phyloP scores from a whole-genome alignment of 306 rosid genomes.

The Inga laurina region DNA sequence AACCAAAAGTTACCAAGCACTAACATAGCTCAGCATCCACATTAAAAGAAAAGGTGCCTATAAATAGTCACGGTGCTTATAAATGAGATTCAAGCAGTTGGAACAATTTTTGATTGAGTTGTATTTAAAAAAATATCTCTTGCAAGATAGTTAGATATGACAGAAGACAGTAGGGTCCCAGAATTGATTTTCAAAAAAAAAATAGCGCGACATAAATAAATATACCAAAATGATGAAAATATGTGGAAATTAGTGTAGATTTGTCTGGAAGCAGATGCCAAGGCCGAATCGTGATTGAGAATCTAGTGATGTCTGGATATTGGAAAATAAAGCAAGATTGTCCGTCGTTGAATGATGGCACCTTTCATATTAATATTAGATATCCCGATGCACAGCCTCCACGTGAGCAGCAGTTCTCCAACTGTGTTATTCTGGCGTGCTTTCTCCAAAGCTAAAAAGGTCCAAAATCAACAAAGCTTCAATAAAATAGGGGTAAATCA shows the following conservation, averaged over 20 bases:
- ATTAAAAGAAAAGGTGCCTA: not conserved
- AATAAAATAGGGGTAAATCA: too few relatives aligned
- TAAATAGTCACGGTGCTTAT: not conserved
- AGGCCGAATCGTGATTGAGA: constrained; percentile 22
- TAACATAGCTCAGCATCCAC: not conserved
- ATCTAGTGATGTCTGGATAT: not conserved
- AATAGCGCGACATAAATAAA: not conserved
- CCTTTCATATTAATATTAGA: not conserved
- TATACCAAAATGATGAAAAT: not conserved
- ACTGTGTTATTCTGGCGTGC: not conserved
- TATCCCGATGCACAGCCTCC: not conserved
- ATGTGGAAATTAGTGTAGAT: not conserved
- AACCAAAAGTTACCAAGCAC: not conserved
- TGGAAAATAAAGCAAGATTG: not conserved
- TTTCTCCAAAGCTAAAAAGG: too few relatives aligned
- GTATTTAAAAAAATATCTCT: not conserved
- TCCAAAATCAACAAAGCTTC: too few relatives aligned
- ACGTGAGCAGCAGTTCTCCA: not conserved
- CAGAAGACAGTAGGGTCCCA: not conserved
- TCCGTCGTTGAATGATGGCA: not conserved
- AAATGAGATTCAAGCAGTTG: not conserved
- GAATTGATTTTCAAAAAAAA: not conserved
- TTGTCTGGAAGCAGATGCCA: not conserved
- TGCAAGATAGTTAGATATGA: not conserved
- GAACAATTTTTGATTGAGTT: not conserved